Evolutionary conservation across 2,329 filamentous ascomycete genomes (phyloP).

Genomic region (Epichloe amarillans): DNA sequence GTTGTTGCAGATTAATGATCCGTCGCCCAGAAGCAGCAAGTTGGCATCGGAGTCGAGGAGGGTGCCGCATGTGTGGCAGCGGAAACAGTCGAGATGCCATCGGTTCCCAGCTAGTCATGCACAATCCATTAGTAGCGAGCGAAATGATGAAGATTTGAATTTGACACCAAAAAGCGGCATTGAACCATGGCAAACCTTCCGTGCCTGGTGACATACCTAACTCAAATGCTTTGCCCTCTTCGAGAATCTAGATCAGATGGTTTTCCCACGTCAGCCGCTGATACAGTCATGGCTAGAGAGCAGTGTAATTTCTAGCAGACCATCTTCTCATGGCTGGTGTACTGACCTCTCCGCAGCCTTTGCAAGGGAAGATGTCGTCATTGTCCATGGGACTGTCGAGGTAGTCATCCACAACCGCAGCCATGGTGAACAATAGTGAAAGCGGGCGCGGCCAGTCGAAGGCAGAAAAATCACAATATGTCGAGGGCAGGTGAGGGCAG

Average conservation of each 20-base stretch:
- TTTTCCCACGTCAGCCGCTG: constrained; percentile 4
- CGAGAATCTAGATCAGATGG: constrained; percentile 56
- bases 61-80: constrained; percentile 89
- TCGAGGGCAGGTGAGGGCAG: neutral
- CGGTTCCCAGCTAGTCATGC: constrained; percentile 63
- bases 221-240: constrained; percentile 97
- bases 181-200: neutral
- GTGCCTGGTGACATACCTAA: constrained; percentile 52
- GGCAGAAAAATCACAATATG: neutral
- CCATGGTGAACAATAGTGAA: constrained; percentile 21
- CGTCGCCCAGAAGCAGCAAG: constrained; percentile 89
- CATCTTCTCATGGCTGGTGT: neutral
- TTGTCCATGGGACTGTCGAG: constrained; percentile 55
- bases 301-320: neutral
- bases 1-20: constrained; percentile 97
- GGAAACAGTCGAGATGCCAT: constrained; percentile 99
- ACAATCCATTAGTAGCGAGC: constrained; percentile 11
- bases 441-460: neutral
- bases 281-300: neutral
- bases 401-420: constrained; percentile 45
- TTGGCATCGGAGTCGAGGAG: constrained; percentile 97
- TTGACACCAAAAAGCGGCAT: no score
- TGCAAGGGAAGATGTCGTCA: constrained; percentile 80
- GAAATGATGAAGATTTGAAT: neutral
- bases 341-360: constrained; percentile 76